These are phyloP conservation scores for Lomentospora prolificans DNA, from an alignment of 2,329 filamentous ascomycete genomes.

Conservation along the genomic window DNA sequence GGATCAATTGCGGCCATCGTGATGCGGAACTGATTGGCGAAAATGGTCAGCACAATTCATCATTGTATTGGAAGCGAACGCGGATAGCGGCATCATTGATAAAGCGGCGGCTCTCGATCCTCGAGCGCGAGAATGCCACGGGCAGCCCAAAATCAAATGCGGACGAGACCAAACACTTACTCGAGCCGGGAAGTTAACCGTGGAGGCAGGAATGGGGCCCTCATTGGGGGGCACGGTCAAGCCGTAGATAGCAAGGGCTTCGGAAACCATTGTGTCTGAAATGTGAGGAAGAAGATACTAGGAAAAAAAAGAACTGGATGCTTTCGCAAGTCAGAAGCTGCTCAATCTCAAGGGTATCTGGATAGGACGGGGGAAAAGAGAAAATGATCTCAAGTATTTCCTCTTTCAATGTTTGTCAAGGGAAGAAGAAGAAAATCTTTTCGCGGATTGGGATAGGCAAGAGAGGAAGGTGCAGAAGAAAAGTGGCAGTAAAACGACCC, in stretches of 20 bases:
- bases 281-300: neutral
- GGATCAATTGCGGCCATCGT: constrained; percentile 98
- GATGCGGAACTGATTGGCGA: constrained; percentile 66
- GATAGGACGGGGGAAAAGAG: neutral
- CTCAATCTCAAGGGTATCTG: neutral
- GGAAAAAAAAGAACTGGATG: constrained; percentile 1
- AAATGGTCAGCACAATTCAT: no score
- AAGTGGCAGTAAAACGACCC: constrained; percentile 4
- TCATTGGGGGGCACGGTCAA: constrained; percentile 82
- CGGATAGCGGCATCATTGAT: no score
- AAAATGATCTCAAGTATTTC: neutral
- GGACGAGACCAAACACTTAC: constrained; percentile 44
- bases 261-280: constrained; percentile 39
- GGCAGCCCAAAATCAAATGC: neutral
- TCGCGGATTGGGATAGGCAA: constrained; percentile 10
- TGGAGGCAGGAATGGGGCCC: constrained; percentile 67
- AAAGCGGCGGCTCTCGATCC: no score
- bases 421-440: neutral
- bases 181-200: constrained; percentile 66
- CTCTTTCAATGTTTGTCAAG: neutral
- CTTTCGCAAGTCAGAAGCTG: neutral
- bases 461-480: neutral
- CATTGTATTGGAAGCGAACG: no score
- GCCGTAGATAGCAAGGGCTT: constrained; percentile 77
- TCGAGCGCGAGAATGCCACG: no score